These are phyloP conservation scores for Fusarium pseudoanthophilum DNA, from an alignment of 2,329 filamentous ascomycete species.

Conservation along the genomic window DNA sequence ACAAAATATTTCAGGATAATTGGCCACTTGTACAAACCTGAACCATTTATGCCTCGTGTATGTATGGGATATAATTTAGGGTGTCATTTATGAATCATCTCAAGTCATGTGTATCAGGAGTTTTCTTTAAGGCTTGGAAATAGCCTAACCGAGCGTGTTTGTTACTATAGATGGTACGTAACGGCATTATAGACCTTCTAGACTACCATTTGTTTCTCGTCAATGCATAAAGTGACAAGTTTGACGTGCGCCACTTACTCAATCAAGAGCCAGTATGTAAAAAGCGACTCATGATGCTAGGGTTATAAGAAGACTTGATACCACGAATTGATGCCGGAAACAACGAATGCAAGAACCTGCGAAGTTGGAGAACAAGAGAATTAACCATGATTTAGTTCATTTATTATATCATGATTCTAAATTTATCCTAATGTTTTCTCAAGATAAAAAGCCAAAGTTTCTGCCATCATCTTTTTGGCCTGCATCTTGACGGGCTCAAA, in stretches of 20 bases:
- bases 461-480: not conserved
- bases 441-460: not conserved
- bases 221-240: not conserved
- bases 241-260: not conserved
- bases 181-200: constrained; percentile 26
- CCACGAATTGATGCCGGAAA: not conserved
- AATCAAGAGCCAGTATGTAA: not conserved
- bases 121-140: constrained; percentile 13
- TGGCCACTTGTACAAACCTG: constrained; percentile 38
- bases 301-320: not conserved
- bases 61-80: constrained; percentile 42
- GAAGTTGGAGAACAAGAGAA: no score
- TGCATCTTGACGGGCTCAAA: constrained; percentile 15
- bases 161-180: constrained; percentile 31
- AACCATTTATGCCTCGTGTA: constrained; percentile 33
- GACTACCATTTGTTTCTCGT: not conserved
- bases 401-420: not conserved
- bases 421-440: not conserved
- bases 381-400: no score
- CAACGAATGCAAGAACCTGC: not conserved
- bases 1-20: constrained; percentile 38
- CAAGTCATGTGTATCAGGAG: constrained; percentile 18
- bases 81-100: constrained; percentile 26
- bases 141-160: constrained; percentile 6
- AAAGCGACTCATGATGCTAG: not conserved